Evolutionary conservation across 345 rosid species (phyloP).

Genomic region (Excoecaria cochinchinensis): DNA sequence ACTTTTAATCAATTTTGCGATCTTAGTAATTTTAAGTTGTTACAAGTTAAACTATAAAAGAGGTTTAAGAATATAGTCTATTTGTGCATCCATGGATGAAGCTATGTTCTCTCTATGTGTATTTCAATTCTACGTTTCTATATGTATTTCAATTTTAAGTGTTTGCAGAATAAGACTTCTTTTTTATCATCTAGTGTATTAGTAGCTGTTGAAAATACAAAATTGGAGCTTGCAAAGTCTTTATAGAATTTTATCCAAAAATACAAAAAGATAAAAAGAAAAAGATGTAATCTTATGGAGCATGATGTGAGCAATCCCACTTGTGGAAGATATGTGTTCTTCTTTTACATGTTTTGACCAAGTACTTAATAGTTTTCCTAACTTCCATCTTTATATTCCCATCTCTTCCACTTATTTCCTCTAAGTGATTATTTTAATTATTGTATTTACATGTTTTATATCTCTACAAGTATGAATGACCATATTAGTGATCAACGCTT

Average conservation of each 20-base stretch:
- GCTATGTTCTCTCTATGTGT: background rate
- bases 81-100: background rate
- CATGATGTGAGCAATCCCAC: no score
- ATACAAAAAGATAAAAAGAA: background rate
- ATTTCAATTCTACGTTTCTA: no score
- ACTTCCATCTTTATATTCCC: background rate
- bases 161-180: background rate
- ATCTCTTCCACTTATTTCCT: background rate
- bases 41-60: background rate
- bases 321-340: background rate
- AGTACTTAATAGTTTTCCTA: background rate
- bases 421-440: background rate
- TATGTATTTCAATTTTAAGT: no score
- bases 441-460: background rate
- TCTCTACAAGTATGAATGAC: background rate
- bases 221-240: background rate
- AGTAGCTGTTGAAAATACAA: no score
- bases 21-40: background rate
- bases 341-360: background rate
- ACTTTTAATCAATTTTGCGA: background rate
- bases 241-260: background rate
- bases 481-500: slow-evolving; percentile 4
- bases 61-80: background rate
- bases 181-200: background rate
- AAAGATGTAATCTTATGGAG: background rate